Base-by-base conservation (phyloP, 164 flowering plant species). In the Santalum album region DNA sequence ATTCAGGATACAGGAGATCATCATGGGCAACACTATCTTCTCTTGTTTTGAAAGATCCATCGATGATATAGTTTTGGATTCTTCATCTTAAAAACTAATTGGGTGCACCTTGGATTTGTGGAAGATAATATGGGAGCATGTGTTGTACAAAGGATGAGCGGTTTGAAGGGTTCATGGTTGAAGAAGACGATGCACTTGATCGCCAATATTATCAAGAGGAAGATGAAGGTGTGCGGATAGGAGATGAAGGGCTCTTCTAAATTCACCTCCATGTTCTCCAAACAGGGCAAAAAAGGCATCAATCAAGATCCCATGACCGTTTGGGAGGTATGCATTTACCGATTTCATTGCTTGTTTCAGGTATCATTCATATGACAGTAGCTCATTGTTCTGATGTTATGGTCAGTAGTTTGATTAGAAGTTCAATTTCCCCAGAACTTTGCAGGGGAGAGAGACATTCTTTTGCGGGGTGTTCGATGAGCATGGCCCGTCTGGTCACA, bases 281-380 rank as follows among this genome's bases (percentile, higher is more conserved):
- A 78, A 49, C 78, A 76, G 64, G 97, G 97, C 6, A 71, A 54
- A 42, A 90, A 90, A 61, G 97, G 97, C 29, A 45, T 75, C 58
- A 90, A 90, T 65, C 95, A 87, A 65, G 97, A 90, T 59, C 79
- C 95, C 74, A 83, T 87, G 89, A 80, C 89, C 2, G 76, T 83
- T 57, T 84, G 95, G 88, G 88, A 86, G 97, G 97, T 90, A 16
- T 43, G n/a, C 12, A 16, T 43, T 4, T 43, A 19, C 6, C 5
- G 5, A 4, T 43, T 12, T 43, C 21, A 17, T 4, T 43, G 7
- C 3, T 43, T 4, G 47, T 4, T 43, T 17, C 19, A 43, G 4
- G 12, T 4, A 16, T 4, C 34, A n/a, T 29, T 29, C 6, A 29
- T 29, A 29, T 29, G 34, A 4, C 4, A 3, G 4, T 29, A 9